phyloP scores from a whole-genome alignment of 352 stramenopile genomes.

The Plasmopara muralis region DNA sequence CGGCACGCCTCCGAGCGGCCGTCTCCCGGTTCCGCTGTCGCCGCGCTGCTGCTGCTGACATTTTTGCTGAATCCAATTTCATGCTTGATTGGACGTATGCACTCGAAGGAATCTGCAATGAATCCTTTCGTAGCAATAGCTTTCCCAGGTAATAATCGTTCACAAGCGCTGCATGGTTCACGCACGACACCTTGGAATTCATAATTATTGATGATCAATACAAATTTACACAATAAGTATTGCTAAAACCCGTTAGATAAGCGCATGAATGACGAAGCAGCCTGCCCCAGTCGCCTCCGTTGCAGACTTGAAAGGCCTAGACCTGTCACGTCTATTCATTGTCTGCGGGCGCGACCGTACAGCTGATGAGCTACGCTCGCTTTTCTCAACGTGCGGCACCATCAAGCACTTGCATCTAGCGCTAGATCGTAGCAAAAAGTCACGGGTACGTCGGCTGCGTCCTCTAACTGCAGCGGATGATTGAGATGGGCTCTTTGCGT shows the following conservation, averaged over 20 bases:
- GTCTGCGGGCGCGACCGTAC: constrained; percentile 63
- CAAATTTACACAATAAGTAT: background rate
- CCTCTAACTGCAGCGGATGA: background rate
- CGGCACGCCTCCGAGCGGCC: constrained; percentile 18
- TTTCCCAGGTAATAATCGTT: constrained; percentile 45
- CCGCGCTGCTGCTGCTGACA: constrained; percentile 9
- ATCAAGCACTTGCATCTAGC: constrained; percentile 67
- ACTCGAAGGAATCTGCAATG: constrained; percentile 25
- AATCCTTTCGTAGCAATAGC: constrained; percentile 21
- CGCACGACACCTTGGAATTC: constrained; percentile 19
- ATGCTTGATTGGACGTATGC: constrained; percentile 20
- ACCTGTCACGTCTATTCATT: constrained; percentile 54
- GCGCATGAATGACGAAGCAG: constrained; percentile 14
- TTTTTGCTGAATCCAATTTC: background rate
- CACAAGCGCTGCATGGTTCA: constrained; percentile 46
- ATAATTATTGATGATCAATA: background rate
- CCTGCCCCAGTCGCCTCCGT: background rate
- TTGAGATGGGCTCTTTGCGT: background rate
- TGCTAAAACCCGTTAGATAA: background rate
- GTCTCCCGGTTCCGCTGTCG: constrained; percentile 39
- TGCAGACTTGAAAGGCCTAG: constrained; percentile 5
- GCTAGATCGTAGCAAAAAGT: constrained; percentile 73
- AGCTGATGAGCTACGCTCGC: constrained; percentile 48
- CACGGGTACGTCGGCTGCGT: constrained; percentile 32
- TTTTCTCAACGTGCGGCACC: constrained; percentile 51